Conservation (phyloP, 306 rosid genomes). For the Sicyos baderoa region DNA sequence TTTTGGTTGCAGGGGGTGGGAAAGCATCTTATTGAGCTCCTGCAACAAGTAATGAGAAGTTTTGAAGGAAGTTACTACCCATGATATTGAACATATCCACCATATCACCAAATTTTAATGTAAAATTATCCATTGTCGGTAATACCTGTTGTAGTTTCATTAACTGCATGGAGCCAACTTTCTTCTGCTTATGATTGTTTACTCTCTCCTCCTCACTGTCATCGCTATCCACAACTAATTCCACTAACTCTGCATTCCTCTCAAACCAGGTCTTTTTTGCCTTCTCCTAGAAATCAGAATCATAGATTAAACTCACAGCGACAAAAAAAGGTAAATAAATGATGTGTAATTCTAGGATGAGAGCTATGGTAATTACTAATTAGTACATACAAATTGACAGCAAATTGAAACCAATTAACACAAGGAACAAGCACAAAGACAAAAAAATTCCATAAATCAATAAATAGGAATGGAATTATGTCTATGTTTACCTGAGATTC, state of each 20-base stretch:
- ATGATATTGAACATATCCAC: background rate
- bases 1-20: slow-evolving; percentile 72
- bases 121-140: background rate
- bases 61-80: background rate
- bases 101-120: background rate
- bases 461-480: background rate
- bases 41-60: slow-evolving; percentile 27
- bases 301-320: background rate
- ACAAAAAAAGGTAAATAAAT: background rate
- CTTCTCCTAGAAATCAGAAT: slow-evolving; percentile 44
- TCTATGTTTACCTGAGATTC: slow-evolving; percentile 62
- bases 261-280: slow-evolving; percentile 76
- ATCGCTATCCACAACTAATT: slow-evolving; percentile 44
- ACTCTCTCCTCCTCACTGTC: slow-evolving; percentile 84
- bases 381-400: background rate
- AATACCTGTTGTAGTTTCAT: slow-evolving; percentile 67
- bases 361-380: background rate
- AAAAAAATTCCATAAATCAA: background rate
- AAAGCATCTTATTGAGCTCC: slow-evolving; percentile 69
- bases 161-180: slow-evolving; percentile 50
- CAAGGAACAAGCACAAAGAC: background rate
- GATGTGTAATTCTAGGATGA: background rate
- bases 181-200: slow-evolving; percentile 51
- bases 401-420: background rate
- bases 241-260: slow-evolving; percentile 67